Base-by-base conservation (phyloP, 495 filamentous ascomycete genomes). In the Lophiostoma macrostomum region DNA sequence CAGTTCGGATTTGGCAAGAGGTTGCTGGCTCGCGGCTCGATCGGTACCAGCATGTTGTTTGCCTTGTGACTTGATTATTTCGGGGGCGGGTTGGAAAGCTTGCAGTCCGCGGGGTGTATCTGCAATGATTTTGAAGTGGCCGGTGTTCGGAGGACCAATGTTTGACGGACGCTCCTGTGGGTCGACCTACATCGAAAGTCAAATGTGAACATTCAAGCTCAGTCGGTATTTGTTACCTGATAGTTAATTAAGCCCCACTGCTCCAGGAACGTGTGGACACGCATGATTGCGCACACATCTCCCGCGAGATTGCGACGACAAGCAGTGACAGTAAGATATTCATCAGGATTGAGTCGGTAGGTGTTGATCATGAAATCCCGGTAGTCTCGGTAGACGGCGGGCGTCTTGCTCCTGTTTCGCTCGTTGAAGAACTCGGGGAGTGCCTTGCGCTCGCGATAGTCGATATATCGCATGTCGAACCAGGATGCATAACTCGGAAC, bases 291-390 rank as follows among this genome's bases (percentile, higher is more conserved):
- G 69, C 93, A 97, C 45, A 98, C 93, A 71, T 98, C 93, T 53
- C 93, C 93, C 6, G 94, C 91, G 57, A 98, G 76, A 68, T 98
- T 98, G 47, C 93, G 82, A 55, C 93, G 76, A 67, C 93, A 98
- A n/a, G 93, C 93, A 8, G 93, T 98, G 46, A 98, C 90, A 13
- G 94, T 98, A 32, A 98, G 77, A 65, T 98, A 98, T 70, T 98
- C 93, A 22, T 88, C 78, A 2, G 93, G 93, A 67, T 96, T 97
- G 40, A 98, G 72, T 18, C 93, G 82, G 70, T 98, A 98, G 14
- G 93, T 95, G 68, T 97, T 97, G 69, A 98, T 91, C 93, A 98
- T 98, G 70, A 98, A 98, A 64, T 97, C 91, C 53, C 93, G 84
- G 70, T 97, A 97, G 66, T 98, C 93, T 71, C 96, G 96, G 71